Evolutionary conservation across 768 basidiomycete species (phyloP).

Genomic region (Amanita pseudoporphyria): DNA sequence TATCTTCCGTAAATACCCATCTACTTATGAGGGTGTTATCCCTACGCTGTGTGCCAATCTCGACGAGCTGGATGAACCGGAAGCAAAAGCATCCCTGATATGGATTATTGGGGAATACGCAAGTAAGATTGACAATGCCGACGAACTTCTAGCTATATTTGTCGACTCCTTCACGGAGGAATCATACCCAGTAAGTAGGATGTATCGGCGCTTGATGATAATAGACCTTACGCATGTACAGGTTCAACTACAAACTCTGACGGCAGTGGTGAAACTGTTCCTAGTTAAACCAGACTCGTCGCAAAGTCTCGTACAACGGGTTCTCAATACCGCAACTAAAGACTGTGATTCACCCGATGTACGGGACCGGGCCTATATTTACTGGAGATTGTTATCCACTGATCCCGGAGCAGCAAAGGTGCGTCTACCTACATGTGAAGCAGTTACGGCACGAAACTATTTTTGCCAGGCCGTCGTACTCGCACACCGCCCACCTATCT

Average conservation of each 20-base stretch:
- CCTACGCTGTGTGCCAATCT: constrained; percentile 91
- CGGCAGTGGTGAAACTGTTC: constrained; percentile 95
- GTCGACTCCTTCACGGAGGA: constrained; percentile 93
- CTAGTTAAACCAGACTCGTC: constrained; percentile 90
- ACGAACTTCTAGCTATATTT: constrained; percentile 83
- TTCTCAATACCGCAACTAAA: constrained; percentile 90
- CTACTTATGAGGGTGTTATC: constrained; percentile 94
- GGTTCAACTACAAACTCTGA: constrained; percentile 77
- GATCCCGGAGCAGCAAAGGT: constrained; percentile 96
- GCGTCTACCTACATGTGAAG: neutral
- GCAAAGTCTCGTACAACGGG: constrained; percentile 86
- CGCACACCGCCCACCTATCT: constrained; percentile 87
- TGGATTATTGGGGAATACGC: constrained; percentile 99
- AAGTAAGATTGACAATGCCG: constrained; percentile 94
- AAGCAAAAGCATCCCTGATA: constrained; percentile 95
- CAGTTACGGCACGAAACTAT: neutral
- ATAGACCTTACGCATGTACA: constrained; percentile 14
- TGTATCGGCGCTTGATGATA: neutral
- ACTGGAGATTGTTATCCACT: constrained; percentile 91
- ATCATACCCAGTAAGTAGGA: constrained; percentile 63
- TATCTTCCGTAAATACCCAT: constrained; percentile 96
- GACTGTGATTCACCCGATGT: constrained; percentile 97
- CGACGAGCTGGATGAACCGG: constrained; percentile 95
- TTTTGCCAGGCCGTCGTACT: constrained; percentile 65
- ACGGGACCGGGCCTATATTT: constrained; percentile 94